Conservation (phyloP, 2,329 filamentous ascomycete species). For the Setomelanomma holmii region DNA sequence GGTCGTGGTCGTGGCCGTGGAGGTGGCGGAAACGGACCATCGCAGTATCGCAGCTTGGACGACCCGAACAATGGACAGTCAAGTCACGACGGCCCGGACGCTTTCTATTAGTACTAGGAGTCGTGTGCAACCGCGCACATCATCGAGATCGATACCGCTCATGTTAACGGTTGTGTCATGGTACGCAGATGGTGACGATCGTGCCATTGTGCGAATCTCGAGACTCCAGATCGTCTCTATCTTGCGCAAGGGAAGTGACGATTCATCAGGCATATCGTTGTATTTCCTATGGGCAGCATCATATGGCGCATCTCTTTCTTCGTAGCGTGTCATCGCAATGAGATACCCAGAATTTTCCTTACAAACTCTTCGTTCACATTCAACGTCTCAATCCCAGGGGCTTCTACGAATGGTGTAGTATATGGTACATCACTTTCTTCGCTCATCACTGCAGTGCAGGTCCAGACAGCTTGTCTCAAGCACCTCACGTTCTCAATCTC, state of each 20-base stretch:
- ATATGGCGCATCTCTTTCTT: neutral
- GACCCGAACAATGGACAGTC: constrained; percentile 46
- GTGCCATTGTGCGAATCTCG: neutral
- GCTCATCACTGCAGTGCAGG: too few species aligned
- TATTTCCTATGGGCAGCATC: neutral
- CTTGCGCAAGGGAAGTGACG: too few species aligned
- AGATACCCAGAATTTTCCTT: constrained; percentile 9
- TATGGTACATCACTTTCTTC: too few species aligned
- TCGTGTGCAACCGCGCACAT: too few species aligned
- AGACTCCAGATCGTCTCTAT: neutral
- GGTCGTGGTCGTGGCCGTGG: constrained; percentile 41
- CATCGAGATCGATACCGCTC: too few species aligned
- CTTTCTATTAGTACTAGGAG: constrained; percentile 42
- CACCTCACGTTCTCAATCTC: too few species aligned
- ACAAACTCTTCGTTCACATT: neutral
- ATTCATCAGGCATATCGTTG: neutral
- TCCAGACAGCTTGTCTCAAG: too few species aligned
- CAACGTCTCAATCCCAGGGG: too few species aligned
- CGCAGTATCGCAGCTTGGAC: constrained; percentile 54
- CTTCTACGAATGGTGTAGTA: too few species aligned
- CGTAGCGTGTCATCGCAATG: constrained; percentile 2
- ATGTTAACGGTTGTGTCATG: too few species aligned
- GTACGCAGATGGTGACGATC: too few species aligned
- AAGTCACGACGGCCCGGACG: constrained; percentile 42
- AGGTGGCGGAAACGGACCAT: constrained; percentile 42